phyloP scores from a whole-genome alignment of 2,329 filamentous ascomycete species.

The Trichothecium sympodiale region DNA sequence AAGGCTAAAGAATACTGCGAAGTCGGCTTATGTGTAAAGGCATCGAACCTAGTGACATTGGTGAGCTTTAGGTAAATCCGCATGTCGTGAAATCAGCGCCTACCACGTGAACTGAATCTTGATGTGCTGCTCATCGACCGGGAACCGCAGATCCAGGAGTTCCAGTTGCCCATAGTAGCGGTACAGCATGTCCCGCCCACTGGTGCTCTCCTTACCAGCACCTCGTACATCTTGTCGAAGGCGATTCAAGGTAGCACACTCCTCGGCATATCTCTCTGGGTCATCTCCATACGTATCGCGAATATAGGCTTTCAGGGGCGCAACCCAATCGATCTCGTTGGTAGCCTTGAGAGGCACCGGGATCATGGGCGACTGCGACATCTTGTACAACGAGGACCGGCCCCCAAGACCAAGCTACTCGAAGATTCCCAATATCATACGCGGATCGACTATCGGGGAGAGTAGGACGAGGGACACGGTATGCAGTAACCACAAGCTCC shows the following conservation, averaged over 20 bases:
- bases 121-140: slow-evolving; percentile 97
- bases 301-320: slow-evolving; percentile 87
- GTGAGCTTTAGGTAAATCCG: slow-evolving; percentile 1
- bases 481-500: neutral
- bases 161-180: slow-evolving; percentile 97
- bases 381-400: slow-evolving; percentile 22
- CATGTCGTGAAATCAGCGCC: neutral
- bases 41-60: slow-evolving; percentile 66
- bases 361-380: slow-evolving; percentile 89
- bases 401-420: neutral
- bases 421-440: no score
- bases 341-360: slow-evolving; percentile 87
- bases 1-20: slow-evolving; percentile 94
- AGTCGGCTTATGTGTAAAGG: slow-evolving; percentile 98
- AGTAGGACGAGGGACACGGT: neutral
- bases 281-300: slow-evolving; percentile 91
- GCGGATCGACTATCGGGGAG: neutral
- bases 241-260: slow-evolving; percentile 88
- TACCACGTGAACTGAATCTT: slow-evolving; percentile 99
- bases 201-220: slow-evolving; percentile 90
- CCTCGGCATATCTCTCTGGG: slow-evolving; percentile 88
- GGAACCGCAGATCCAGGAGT: slow-evolving; percentile 85
- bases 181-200: slow-evolving; percentile 86
- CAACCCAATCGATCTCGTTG: slow-evolving; percentile 97
- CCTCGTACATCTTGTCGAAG: slow-evolving; percentile 97